Evolutionary conservation across 1,284 basidiomycete genomes (phyloP), one percentile per base, ranked within the genome.

Genomic region (Tilletia setariae): DNA sequence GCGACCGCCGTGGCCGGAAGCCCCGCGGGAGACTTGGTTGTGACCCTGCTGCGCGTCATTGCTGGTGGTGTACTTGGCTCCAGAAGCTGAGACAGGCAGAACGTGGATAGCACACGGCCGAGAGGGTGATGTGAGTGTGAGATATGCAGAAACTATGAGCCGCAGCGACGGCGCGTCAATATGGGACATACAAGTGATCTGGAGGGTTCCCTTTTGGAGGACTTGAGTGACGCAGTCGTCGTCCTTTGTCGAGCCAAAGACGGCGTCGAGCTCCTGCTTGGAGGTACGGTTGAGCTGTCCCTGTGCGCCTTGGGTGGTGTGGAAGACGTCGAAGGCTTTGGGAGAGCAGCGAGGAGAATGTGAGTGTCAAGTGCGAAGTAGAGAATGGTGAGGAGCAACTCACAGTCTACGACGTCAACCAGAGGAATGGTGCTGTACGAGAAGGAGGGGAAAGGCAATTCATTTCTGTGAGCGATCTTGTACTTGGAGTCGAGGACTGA

Each of bases 251-350:
- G 78, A 74, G 11, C 72, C 76, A 64, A 84, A 84, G n/a, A 82
- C 73, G 28, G 73, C 74, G 51, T 84, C 80, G 64, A 84, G 76
- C 53, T 80, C 73, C 70, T 84, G 83, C 73, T 84, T 84, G 25
- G 75, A 78, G n/a, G 82, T 74, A 16, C 80, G 73, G 51, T 76
- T 76, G 67, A 84, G 73, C 69, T 83, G 74, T n/a, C 83, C 83
- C 71, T 84, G 83, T 19, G 78, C 74, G 32, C 82, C 83, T 62
- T 81, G 79, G 53, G 78, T 82, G 9, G 82, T 77, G 75, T 79
- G 77, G 78, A 84, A 83, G 69, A 84, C 74, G 63, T 84, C 79
- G 72, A 84, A 84, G 16, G 75, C 72, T 72, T 66, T 8, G 35
- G 11, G 35, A 11, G 11, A 40, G 35, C 11, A 40, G 11, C 11